phyloP scores from a whole-genome alignment of 805 yeast genomes.

The Pichia deserticola region DNA sequence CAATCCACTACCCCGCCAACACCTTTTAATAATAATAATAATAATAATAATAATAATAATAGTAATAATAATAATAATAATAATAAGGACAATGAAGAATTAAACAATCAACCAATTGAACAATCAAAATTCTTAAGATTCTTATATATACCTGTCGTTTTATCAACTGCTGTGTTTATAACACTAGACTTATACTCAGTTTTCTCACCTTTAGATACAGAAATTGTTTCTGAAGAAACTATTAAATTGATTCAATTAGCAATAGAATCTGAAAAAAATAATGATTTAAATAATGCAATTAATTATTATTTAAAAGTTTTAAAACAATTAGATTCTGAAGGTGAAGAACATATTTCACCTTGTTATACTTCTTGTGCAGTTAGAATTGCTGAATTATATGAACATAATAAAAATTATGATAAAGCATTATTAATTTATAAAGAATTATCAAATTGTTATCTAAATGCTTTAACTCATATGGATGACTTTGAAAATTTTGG shows the following conservation, averaged over 20 bases:
- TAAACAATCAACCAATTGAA: background rate
- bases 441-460: conserved; percentile 10
- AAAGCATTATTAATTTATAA: conserved; percentile 23
- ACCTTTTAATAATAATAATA: background rate
- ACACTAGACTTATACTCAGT: background rate
- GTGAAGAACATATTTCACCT: conserved; percentile 50
- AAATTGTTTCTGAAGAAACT: conserved; percentile 11
- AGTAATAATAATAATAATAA: no score
- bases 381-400: conserved; percentile 79
- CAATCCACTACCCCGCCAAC: background rate
- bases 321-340: conserved; percentile 47
- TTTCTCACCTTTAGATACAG: conserved; percentile 2
- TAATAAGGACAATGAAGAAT: no score
- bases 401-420: conserved; percentile 26
- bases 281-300: conserved; percentile 58
- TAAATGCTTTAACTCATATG: conserved; percentile 8
- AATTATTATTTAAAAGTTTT: conserved; percentile 65
- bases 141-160: background rate
- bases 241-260: conserved; percentile 8
- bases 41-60: no score
- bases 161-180: background rate
- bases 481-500: conserved; percentile 5
- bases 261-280: conserved; percentile 20
- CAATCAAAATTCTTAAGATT: background rate
- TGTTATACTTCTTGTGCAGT: conserved; percentile 84